Base-by-base conservation (phyloP, 306 rosid species). In the Begonia loranthoides region DNA sequence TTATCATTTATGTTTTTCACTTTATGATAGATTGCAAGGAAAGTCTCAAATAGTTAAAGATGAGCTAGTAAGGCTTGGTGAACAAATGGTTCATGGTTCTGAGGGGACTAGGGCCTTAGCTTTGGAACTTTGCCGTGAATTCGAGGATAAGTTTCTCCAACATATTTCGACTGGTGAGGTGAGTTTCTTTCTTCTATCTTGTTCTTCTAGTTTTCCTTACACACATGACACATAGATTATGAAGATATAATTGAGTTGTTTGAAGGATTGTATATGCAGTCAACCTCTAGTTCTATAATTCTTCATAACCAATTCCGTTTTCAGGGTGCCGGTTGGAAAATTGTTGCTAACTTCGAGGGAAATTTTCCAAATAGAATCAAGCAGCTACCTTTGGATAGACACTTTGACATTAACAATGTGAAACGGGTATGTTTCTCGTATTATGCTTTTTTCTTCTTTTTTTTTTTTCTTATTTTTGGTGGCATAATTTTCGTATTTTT, bases 321-420 rank as follows among this genome's bases (percentile, higher is more conserved):
- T 68, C 67, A 90, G 99, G 99, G 99, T 72, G 28, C 95, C 76
- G 99, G 99, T 58, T 90, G 99, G 99, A 90, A 90, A 83, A 74
- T 90, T 66, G 99, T 90, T 78, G 77, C 93, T 21, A 82, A 90
- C 70, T 90, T 90, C 45, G 97, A 90, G 75, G 97, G 97, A 48
- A 85, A 72, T 56, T 85, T 90, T 61, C 95, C 99, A 13, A 89
- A 80, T 65, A 75, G 99, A 78, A 86, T 90, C 71, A 90, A 90
- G 73, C 99, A 90, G 71, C 78, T 90, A 19, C 94, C 95, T 51
- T 64, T 90, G 41, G 99, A 90, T 65, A 81, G 92, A 61, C 99
- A 90, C 77, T 90, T 90, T 68, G 99, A 90, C 64, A 82, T 90
- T 71, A 90, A 72, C 68, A 90, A 85, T 68, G 97, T 90, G 52